These are phyloP conservation scores for Onygenales sp. DNA, from an alignment of 2,329 filamentous ascomycete species.

Conservation along the genomic window DNA sequence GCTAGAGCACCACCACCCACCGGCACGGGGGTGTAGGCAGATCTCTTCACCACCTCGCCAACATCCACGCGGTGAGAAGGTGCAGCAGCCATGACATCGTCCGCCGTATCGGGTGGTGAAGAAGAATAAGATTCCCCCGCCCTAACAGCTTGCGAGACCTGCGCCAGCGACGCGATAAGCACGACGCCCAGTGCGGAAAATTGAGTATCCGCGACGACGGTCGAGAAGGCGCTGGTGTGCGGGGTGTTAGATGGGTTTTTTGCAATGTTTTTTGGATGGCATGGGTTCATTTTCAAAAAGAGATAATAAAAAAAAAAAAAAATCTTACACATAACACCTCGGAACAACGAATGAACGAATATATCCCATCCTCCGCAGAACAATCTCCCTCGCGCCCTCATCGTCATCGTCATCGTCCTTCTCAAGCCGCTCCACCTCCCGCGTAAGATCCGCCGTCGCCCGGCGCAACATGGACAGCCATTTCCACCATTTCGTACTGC, in stretches of 20 bases:
- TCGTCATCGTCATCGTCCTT: constrained; percentile 36
- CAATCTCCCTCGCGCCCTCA: constrained; percentile 27
- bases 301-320: background rate
- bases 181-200: constrained; percentile 63
- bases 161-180: constrained; percentile 55
- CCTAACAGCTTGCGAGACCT: constrained; percentile 36
- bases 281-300: background rate
- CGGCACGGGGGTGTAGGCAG: background rate
- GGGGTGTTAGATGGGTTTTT: background rate
- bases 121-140: background rate
- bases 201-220: constrained; percentile 61
- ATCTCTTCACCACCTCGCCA: constrained; percentile 4
- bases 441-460: constrained; percentile 46
- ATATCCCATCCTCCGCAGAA: constrained; percentile 15
- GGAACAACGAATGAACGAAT: constrained; percentile 28
- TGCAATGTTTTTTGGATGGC: background rate
- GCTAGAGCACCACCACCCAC: constrained; percentile 3
- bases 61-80: background rate
- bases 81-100: background rate
- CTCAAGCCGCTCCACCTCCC: constrained; percentile 7
- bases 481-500: constrained; percentile 71
- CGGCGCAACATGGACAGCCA: constrained; percentile 63
- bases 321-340: constrained; percentile 31
- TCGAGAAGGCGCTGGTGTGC: constrained; percentile 47
- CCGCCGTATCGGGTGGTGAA: background rate